Base-by-base conservation (phyloP, 306 rosid genomes). In the Malus sieversii region DNA sequence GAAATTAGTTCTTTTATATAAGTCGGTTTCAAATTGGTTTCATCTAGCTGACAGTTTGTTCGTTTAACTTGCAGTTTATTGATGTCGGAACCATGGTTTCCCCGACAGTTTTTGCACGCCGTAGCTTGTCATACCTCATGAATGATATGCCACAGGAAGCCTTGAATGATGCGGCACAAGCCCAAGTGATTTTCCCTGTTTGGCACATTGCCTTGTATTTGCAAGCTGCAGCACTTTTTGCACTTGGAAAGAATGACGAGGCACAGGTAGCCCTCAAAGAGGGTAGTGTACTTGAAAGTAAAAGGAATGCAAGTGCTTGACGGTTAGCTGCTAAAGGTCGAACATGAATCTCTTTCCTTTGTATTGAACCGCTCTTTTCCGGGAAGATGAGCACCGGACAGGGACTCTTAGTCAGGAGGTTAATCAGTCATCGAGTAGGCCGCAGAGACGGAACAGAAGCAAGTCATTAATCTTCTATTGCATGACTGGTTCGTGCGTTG, bases 91-190 rank as follows among this genome's bases (percentile, higher is more conserved):
- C 96, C 57, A 90, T 92, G 98, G 78, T 89, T 72, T 96, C 98
- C 29, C 99, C 99, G 0, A 96, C 97, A 4, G 78, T 96, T 66
- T 90, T 75, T 80, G 97, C 98, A n/a, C 96, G 99, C 32, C 97
- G 99, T 25, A 87, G 99, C 81, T 84, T 95, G 81, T 86, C 88
- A 42, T 85, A 89, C 78, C 92, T 95, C 67, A 75, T 95, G 74
- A 85, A 46, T 80, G 88, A 83, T 30, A 86, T 88, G 97, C 89
- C 93, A 20, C 86, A 88, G 66, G 97, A 92, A 84, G 99, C 97
- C 66, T 90, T 92, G 35, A 75, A 81, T 38, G 99, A 96, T 79
- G 98, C 98, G 40, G 23, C 74, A 65, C 98, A 92, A 66, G 92
- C 92, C 33, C 99, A 92, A 84, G 65, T 84, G 72, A 85, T 96